Evolutionary conservation across 805 yeast genomes (phyloP), one percentile per base, ranked within the genome.

Genomic region (Candida morakotiae): DNA sequence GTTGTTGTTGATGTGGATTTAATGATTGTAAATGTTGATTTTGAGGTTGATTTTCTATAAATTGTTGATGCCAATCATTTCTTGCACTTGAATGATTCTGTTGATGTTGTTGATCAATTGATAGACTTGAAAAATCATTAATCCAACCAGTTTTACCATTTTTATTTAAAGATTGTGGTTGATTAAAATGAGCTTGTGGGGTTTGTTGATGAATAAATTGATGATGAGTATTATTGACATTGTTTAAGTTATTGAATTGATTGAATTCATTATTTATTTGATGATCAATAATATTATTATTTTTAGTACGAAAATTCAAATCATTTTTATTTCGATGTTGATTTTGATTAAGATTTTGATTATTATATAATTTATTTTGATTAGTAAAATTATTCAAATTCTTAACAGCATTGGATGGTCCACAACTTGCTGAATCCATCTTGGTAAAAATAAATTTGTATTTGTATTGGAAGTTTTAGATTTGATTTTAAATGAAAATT

Each of bases 381-480:
- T 64, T 67, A 0, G 73, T 43, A 38, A 67, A 72, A 37, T 62
- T 60, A 14, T 65, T 46, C 26, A 72, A 52, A 51, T 65, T 69
- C 43, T 56, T 56, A 24, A 72, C 48, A 10, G 77, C 75, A 42
- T 62, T 71, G 3, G 67, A 53, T 3, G 71, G 72, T 17, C 75
- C 71, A 55, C 78, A 73, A 28, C 59, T 60, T 14, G 69, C 58
- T 4, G 28, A 26, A 5, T 64, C 64, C 64, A 57, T 21, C 9
- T 21, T n/a, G n/a, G n/a, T n/a, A n/a, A n/a, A n/a, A n/a, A n/a
- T n/a, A n/a, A n/a, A n/a, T n/a, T n/a, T n/a, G n/a, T n/a, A n/a
- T n/a, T n/a, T n/a, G n/a, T n/a, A n/a, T n/a, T n/a, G n/a, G n/a
- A n/a, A n/a, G n/a, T n/a, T n/a, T n/a, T n/a, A n/a, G n/a, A n/a